Conservation (phyloP, 495 filamentous ascomycete species). For the Tuber brumale region DNA sequence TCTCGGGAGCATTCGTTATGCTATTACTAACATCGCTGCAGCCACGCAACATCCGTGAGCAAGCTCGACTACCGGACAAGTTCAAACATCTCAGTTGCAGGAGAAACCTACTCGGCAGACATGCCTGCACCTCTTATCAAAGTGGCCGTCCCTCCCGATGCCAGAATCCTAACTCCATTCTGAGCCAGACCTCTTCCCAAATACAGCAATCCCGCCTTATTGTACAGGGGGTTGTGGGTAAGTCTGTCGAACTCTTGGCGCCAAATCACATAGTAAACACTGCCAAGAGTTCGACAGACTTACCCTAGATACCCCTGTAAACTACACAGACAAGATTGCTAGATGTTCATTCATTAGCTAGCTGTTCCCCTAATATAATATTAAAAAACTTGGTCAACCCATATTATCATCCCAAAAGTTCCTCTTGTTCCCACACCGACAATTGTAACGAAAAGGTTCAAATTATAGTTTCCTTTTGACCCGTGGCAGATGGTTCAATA, state of each 20-base stretch:
- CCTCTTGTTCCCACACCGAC: background rate
- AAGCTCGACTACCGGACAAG: background rate
- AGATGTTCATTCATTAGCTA: background rate
- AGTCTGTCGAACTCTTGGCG: no score
- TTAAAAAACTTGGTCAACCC: background rate
- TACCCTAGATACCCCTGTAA: no score
- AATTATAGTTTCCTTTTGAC: background rate
- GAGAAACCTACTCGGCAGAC: conserved; percentile 69
- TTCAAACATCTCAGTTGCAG: no score
- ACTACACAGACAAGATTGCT: conserved; percentile 95
- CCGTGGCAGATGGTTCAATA: background rate
- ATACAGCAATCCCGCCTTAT: conserved; percentile 95
- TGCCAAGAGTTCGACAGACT: no score
- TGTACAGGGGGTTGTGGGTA: no score
- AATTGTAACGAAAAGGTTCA: background rate
- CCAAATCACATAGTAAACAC: no score
- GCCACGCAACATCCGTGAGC: conserved; percentile 12
- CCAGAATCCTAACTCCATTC: conserved; percentile 82
- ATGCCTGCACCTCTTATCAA: conserved; percentile 94
- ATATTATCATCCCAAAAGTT: background rate
- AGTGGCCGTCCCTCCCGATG: conserved; percentile 86
- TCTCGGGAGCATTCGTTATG: conserved; percentile 96
- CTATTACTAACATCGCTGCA: conserved; percentile 84
- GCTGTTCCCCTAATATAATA: background rate
- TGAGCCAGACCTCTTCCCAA: conserved; percentile 88